Evolutionary conservation across 345 rosid species (phyloP), one percentile per base, ranked within the genome.

Genomic region (Aethionema arabicum): DNA sequence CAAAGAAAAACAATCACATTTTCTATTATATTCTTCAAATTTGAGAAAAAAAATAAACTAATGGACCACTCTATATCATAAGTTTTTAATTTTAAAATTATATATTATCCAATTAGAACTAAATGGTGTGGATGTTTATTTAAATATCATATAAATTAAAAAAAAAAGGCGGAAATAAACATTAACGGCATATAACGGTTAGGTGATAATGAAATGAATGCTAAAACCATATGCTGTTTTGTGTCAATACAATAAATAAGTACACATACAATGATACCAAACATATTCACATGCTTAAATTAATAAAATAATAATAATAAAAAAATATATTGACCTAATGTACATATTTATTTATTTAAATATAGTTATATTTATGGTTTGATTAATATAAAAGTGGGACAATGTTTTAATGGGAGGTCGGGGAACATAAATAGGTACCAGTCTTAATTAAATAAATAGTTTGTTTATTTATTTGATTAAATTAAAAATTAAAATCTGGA

Each of bases 171-270:
- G 57, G 51, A 47, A 3, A 55, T 32, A 48, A 14, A 32, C 36
- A 57, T 37, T 57, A 16, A 59, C 27, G 21, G 56, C 56, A 50
- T 67, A 11, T 59, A 59, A 67, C 52, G n/a, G 43, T 27, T 58
- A 32, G 59, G 52, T 50, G 72, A 67, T 39, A 32, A 40, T 50
- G 61, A 43, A 53, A 65, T 65, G 51, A 67, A 67, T 58, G 59
- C 30, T 58, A 29, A 16, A 21, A 64, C 53, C 53, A 65, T 43
- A 52, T 21, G 15, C n/a, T 41, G 37, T 48, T 41, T 59, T 58
- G 59, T 16, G 59, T 29, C 58, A 45, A 45, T 57, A 31, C 16
- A 11, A 31, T 59, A 67, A 45, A 52, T 27, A 67, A 21, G 27
- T 21, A 21, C 27, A 21, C 27, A 21, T 21, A 21, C 27, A 21